Percentiles rank a stretch among this genome's conserved stretches.
These are phyloP conservation scores for Populus tomentosa DNA, from an alignment of 441 rosid genomes.

Conservation along the genomic window DNA sequence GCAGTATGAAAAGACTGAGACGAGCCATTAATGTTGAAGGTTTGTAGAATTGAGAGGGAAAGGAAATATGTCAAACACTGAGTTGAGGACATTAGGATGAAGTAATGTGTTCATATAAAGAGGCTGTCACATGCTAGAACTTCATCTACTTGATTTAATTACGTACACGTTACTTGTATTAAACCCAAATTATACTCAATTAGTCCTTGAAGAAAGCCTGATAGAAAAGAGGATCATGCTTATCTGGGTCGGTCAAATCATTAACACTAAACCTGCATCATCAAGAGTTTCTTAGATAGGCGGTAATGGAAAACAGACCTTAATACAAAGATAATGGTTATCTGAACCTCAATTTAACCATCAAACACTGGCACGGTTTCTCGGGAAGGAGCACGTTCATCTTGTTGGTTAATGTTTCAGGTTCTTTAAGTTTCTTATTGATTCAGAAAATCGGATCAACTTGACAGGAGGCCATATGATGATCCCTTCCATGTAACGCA, in stretches of 20 bases:
- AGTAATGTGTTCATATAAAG: constrained; percentile 5
- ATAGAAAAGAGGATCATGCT: constrained; percentile 1
- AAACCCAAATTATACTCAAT: background rate
- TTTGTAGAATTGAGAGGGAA: background rate
- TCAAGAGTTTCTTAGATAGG: background rate
- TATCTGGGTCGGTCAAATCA: constrained; percentile 9
- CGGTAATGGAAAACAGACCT: background rate
- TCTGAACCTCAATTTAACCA: background rate
- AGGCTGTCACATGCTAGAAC: constrained; percentile 8
- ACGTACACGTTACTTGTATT: constrained; percentile 24
- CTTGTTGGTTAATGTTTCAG: background rate
- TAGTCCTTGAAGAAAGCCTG: background rate
- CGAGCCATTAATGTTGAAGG: constrained; percentile 24
- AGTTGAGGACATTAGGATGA: background rate
- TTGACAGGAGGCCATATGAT: background rate
- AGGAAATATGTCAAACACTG: background rate
- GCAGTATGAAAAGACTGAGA: constrained; percentile 1
- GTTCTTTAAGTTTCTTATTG: background rate
- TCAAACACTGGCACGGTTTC: background rate
- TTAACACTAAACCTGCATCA: constrained; percentile 2
- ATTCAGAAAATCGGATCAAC: background rate
- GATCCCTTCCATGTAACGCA: background rate
- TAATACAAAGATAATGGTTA: background rate
- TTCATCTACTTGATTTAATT: background rate
- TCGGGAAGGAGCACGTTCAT: constrained; percentile 3